phyloP scores from a whole-genome alignment of 176 grass and related monocot species.

The Coix lacrymajobi region DNA sequence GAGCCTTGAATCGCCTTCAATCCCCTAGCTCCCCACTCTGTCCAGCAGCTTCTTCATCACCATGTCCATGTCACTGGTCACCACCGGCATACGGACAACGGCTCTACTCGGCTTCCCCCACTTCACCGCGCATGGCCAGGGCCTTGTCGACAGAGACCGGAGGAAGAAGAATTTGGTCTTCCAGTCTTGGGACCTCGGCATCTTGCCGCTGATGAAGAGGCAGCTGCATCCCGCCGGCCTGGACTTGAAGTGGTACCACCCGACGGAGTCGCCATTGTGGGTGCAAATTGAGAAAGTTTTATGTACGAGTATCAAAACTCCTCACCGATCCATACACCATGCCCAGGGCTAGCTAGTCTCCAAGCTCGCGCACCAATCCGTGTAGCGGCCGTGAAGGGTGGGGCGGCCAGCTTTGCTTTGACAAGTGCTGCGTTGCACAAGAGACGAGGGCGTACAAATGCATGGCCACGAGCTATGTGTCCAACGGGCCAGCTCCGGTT shows the following conservation, averaged over 20 bases:
- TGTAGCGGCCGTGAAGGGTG: no score
- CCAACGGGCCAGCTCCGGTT: no score
- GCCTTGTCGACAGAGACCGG: neutral
- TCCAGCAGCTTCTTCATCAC: neutral
- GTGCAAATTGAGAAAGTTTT: neutral
- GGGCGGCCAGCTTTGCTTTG: no score
- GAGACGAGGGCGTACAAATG: no score
- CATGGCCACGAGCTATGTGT: no score
- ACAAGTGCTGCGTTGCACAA: no score
- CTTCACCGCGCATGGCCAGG: neutral
- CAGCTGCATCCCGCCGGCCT: neutral
- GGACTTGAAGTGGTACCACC: neutral
- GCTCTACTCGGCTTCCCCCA: neutral
- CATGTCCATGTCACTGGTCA: neutral
- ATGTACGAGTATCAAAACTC: no score
- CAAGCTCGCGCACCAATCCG: no score
- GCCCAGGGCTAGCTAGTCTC: no score
- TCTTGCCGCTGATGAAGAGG: neutral
- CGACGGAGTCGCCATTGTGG: neutral
- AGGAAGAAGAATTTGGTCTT: neutral
- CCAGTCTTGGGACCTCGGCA: neutral
- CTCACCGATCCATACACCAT: no score
- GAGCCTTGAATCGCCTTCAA: no score
- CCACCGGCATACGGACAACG: neutral
- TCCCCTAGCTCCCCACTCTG: neutral